phyloP scores from a whole-genome alignment of 2,329 filamentous ascomycete genomes.

The Colletotrichum eleusines region DNA sequence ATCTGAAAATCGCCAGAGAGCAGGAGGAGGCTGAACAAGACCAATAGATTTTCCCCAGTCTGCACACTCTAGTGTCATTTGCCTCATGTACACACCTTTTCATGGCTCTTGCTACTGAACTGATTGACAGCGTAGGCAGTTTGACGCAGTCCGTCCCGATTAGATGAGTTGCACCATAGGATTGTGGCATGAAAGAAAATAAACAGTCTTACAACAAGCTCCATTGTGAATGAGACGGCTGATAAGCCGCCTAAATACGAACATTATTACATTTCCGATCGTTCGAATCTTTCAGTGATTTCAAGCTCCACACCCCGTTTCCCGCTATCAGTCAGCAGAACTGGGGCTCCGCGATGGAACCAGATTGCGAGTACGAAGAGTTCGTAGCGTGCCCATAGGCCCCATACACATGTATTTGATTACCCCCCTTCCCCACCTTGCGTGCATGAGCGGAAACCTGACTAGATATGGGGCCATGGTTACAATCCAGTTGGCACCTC shows the following conservation, averaged over 20 bases:
- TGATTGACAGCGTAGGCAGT: neutral
- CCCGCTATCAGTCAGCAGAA: neutral
- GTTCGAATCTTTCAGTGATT: neutral
- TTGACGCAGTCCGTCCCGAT: neutral
- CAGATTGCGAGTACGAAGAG: neutral
- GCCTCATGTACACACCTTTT: neutral
- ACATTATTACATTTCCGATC: neutral
- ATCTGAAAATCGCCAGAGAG: slow-evolving; percentile 9
- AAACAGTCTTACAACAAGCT: neutral
- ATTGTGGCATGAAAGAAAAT: neutral
- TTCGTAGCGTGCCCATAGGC: neutral
- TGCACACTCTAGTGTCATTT: neutral
- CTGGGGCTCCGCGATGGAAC: neutral
- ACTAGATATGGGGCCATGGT: neutral
- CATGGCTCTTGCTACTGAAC: neutral
- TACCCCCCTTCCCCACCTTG: too few species aligned
- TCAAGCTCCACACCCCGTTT: neutral
- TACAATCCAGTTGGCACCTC: too few species aligned
- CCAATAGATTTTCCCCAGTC: neutral
- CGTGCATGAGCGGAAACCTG: neutral
- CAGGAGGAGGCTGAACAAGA: neutral
- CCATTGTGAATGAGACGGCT: neutral
- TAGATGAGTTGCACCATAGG: neutral
- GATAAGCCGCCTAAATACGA: neutral
- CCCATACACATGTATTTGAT: too few species aligned